Percentiles rank a stretch among this genome's conserved stretches.
Evolutionary conservation across 768 basidiomycete species (phyloP).

Genomic region (Pleurotus ostreatus): DNA sequence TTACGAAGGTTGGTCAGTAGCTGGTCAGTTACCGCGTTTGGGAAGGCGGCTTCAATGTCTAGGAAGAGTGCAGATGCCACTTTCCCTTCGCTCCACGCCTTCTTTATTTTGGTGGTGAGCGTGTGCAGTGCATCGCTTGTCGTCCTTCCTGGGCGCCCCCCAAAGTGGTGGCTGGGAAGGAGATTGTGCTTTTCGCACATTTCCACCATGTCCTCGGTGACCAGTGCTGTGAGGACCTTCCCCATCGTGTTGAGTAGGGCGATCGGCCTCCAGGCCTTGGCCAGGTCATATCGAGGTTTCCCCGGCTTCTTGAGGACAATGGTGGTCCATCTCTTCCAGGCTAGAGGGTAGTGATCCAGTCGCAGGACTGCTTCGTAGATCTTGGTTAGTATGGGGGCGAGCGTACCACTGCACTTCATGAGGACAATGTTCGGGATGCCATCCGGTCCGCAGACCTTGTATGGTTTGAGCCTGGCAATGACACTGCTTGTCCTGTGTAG

Average conservation of each 20-base stretch:
- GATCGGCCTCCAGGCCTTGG: not conserved
- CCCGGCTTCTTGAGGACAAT: conserved; percentile 1
- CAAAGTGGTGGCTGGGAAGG: not conserved
- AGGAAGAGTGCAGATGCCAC: conserved; percentile 34
- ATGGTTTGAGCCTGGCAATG: not conserved
- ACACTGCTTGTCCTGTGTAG: not conserved
- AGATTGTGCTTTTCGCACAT: not conserved
- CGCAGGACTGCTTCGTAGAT: too few species aligned
- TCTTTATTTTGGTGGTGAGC: conserved; percentile 28
- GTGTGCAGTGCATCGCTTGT: not conserved
- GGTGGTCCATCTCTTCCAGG: not conserved
- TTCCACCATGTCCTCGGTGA: not conserved
- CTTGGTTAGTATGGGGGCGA: too few species aligned
- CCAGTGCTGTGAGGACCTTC: not conserved
- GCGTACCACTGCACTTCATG: not conserved
- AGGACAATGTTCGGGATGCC: not conserved
- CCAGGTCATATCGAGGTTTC: not conserved
- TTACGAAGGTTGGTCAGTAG: too few species aligned
- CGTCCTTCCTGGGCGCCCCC: not conserved
- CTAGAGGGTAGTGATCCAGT: too few species aligned
- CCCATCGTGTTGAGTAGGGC: not conserved
- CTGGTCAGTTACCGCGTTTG: conserved; percentile 16
- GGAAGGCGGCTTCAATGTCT: conserved; percentile 41
- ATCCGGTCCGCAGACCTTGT: not conserved
- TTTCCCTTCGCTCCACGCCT: conserved; percentile 29